Conservation (phyloP, 345 rosid species). For the Ceriops decandra region DNA sequence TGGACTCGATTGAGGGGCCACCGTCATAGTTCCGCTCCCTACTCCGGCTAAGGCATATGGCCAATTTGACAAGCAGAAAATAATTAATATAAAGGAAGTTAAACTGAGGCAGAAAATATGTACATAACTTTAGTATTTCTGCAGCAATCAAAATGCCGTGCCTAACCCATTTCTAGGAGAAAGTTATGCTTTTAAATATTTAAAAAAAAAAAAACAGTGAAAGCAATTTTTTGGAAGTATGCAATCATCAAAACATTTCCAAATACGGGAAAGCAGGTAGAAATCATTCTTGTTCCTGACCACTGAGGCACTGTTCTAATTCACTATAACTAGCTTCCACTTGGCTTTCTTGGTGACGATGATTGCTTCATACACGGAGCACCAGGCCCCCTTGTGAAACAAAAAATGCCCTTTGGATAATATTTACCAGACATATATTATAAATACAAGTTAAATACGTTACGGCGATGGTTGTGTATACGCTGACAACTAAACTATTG, state of each 20-base stretch:
- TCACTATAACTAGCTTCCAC: slow-evolving; percentile 23
- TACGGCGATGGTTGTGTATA: too few relatives aligned
- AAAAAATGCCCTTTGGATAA: too few relatives aligned
- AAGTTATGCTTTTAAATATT: background rate
- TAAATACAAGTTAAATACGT: too few relatives aligned
- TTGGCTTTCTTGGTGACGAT: slow-evolving; percentile 14
- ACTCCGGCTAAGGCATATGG: background rate
- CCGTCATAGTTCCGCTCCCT: background rate
- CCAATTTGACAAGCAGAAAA: slow-evolving; percentile 17
- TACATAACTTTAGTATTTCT: background rate
- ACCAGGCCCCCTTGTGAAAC: too few relatives aligned
- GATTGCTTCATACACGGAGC: background rate
- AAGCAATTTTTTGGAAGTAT: slow-evolving; percentile 28
- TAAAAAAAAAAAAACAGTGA: slow-evolving; percentile 4
- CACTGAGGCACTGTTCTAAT: slow-evolving; percentile 26
- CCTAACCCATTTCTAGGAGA: slow-evolving; percentile 7
- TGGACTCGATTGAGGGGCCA: slow-evolving; percentile 15
- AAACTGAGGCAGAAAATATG: background rate
- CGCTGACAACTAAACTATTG: too few relatives aligned
- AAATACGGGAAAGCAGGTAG: slow-evolving; percentile 16
- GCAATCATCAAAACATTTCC: slow-evolving; percentile 18
- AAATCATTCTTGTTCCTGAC: slow-evolving; percentile 20
- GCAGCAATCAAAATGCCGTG: background rate
- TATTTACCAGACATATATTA: too few relatives aligned
- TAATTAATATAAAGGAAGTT: slow-evolving; percentile 1